Base-by-base conservation (phyloP, 768 basidiomycete genomes). In the Xerocomus spinulosus region DNA sequence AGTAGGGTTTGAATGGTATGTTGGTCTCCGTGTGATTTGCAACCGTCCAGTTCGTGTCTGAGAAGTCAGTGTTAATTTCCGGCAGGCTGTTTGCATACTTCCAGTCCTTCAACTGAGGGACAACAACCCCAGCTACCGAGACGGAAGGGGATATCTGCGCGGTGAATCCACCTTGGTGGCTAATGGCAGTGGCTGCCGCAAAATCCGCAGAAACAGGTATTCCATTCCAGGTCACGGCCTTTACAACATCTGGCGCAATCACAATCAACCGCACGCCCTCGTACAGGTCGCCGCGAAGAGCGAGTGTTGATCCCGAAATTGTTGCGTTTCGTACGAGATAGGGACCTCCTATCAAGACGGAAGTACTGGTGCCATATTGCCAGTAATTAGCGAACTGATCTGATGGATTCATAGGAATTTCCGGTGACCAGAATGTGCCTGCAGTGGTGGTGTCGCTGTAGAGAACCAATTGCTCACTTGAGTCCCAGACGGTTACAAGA, bases 11-110 rank as follows among this genome's bases (percentile, higher is more conserved):
- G 41, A 72, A 72, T 2, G 85, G 83, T 48, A 84, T 82, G 54
- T 86, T 87, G 24, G 90, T 90, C 18, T 72, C 74, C n/a, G 75
- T 85, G 50, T 82, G 82, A 56, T 87, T 74, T 14, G 87, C 89
- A 46, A 73, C 56, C 9, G 71, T 73, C 89, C 88, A 92, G 4
- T 55, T 47, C 2, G 69, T 64, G 63, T 92, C 90, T 53, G 80
- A 76, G 59, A 82, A 92, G 13, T 51, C 61, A 0, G 53, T 41
- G 35, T 66, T 62, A 15, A 84, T 74, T 67, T 92, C 91, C 0
- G 91, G 91, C 23, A 92, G 66, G 58, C 82, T 84, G 58, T 90
- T 78, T 47, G 74, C 74, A 62, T 79, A 92, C 64, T 73, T 84
- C 91, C 91, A 92, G n/a, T 72, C 71, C 2, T 66, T 68, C 53